Evolutionary conservation across 306 rosid species (phyloP).

Genomic region (Quercus dentata): DNA sequence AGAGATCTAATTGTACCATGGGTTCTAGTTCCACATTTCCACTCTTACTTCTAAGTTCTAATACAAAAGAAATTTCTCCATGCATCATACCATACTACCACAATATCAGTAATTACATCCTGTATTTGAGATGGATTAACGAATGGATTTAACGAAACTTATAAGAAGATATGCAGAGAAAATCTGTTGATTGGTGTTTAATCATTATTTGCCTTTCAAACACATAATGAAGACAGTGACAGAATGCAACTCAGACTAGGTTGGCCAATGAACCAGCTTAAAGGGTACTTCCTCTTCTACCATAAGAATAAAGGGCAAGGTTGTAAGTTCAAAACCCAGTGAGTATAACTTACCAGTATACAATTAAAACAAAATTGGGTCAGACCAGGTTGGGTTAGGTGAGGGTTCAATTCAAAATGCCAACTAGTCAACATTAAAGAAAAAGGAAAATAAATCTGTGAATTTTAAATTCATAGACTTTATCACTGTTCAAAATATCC

Average conservation of each 20-base stretch:
- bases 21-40: not conserved
- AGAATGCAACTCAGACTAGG: not conserved
- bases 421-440: not conserved
- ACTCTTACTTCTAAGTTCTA: not conserved
- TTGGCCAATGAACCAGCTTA: not conserved
- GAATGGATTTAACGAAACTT: not conserved
- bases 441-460: not conserved
- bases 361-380: no score
- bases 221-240: not conserved
- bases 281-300: no score
- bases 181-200: not conserved
- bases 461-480: not conserved
- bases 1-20: not conserved
- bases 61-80: not conserved
- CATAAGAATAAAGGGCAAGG: no score
- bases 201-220: not conserved
- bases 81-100: not conserved
- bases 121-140: not conserved
- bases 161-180: not conserved
- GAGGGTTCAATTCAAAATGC: not conserved
- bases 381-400: not conserved
- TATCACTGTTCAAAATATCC: not conserved
- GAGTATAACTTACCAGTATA: no score
- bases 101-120: not conserved
- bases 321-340: no score